These are phyloP conservation scores for Solanum appendiculatum DNA, from an alignment of 257 asterid genomes.

Conservation along the genomic window DNA sequence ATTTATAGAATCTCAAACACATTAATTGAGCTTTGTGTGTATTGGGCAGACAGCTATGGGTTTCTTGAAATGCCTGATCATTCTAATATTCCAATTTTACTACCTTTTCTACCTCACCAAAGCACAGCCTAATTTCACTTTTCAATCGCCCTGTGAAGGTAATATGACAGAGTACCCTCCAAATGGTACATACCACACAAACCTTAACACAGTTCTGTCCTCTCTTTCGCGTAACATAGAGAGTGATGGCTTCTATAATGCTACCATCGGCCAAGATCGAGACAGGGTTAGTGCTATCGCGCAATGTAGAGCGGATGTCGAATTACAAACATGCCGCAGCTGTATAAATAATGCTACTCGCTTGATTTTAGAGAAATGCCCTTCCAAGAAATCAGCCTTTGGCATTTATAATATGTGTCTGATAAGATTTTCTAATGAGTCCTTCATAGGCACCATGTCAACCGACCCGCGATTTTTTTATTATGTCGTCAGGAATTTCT, in stretches of 20 bases:
- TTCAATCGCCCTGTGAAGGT: neutral
- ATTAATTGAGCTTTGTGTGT: too few species aligned
- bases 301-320: constrained; percentile 25
- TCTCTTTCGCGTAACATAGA: constrained; percentile 11
- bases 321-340: constrained; percentile 3
- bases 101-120: neutral
- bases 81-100: neutral
- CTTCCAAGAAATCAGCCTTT: constrained; percentile 7
- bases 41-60: neutral
- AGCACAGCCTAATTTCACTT: neutral
- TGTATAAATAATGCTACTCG: constrained; percentile 1
- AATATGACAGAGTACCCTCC: neutral
- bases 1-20: neutral
- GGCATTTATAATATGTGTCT: constrained; percentile 8
- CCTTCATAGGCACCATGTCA: neutral
- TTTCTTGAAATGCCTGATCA: neutral
- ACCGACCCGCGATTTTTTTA: neutral
- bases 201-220: constrained; percentile 23
- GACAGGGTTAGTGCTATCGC: constrained; percentile 4
- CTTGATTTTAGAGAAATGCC: neutral
- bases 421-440: constrained; percentile 12
- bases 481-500: neutral
- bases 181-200: constrained; percentile 7
- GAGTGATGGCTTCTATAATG: constrained; percentile 12
- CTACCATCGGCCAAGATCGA: constrained; percentile 3